phyloP scores from a whole-genome alignment of 1,139 yeast genomes.

The Yamadazyma pseudoaaseri region DNA sequence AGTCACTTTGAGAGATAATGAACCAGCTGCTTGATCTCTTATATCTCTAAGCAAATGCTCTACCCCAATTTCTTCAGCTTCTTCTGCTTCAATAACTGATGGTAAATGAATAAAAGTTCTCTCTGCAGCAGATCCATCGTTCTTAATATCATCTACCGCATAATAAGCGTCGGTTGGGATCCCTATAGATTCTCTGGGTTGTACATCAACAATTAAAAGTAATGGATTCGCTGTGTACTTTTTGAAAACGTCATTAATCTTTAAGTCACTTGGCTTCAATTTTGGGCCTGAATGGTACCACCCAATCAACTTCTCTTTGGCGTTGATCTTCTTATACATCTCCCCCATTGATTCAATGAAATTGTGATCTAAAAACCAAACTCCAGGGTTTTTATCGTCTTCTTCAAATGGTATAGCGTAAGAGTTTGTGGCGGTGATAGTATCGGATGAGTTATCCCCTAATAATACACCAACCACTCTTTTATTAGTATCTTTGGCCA shows the following conservation, averaged over 20 bases:
- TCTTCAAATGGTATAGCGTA: constrained; percentile 96
- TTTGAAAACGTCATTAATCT: constrained; percentile 85
- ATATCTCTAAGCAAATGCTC: constrained; percentile 94
- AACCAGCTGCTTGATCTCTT: constrained; percentile 96
- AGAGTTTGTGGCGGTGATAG: constrained; percentile 68
- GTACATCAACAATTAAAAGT: constrained; percentile 87
- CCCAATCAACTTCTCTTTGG: constrained; percentile 92
- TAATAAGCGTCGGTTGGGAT: constrained; percentile 95
- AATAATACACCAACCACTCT: constrained; percentile 92
- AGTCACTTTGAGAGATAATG: constrained; percentile 80
- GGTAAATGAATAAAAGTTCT: constrained; percentile 93
- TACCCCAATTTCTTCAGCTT: constrained; percentile 98
- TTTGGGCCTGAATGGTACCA: constrained; percentile 99
- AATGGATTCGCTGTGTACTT: constrained; percentile 82
- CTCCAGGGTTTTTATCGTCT: constrained; percentile 88
- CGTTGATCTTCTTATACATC: constrained; percentile 96
- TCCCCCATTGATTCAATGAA: constrained; percentile 96
- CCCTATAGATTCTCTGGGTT: constrained; percentile 68
- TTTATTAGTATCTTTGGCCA: constrained; percentile 64
- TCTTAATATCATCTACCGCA: constrained; percentile 93
- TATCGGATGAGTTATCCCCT: constrained; percentile 69
- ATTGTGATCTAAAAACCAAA: constrained; percentile 97
- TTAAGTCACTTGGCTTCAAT: constrained; percentile 80
- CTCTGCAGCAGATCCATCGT: constrained; percentile 94
- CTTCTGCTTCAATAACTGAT: constrained; percentile 92